A percentile compares a stretch with the other conserved stretches of the same genome.
These are phyloP conservation scores for Chrysoporthe puriensis DNA, from an alignment of 2,329 filamentous ascomycete species.

Conservation along the genomic window DNA sequence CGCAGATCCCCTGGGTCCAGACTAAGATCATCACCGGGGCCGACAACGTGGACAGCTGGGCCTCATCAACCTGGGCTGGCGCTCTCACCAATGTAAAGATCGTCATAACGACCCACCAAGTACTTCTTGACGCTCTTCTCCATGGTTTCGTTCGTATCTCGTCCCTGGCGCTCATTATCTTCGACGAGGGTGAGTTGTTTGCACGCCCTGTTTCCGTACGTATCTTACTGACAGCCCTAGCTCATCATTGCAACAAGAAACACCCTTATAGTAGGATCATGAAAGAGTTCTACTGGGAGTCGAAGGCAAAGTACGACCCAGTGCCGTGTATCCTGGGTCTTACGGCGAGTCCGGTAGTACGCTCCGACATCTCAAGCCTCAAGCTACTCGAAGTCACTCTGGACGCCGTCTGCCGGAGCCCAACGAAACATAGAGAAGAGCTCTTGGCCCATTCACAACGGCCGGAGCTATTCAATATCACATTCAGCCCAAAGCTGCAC, in stretches of 20 bases:
- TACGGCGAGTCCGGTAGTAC: conserved; percentile 77
- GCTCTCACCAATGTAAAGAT: conserved; percentile 67
- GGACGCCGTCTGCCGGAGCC: conserved; percentile 70
- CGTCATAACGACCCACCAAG: conserved; percentile 77
- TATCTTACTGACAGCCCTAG: conserved; percentile 44
- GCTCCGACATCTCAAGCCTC: conserved; percentile 58
- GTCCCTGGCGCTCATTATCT: conserved; percentile 69
- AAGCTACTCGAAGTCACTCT: conserved; percentile 69
- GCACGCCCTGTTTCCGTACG: too few relatives aligned
- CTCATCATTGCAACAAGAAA: conserved; percentile 72
- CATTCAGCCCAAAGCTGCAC: conserved; percentile 36
- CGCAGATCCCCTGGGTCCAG: conserved; percentile 62
- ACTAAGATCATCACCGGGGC: conserved; percentile 68
- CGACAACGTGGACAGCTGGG: conserved; percentile 73
- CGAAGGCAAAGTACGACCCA: conserved; percentile 40
- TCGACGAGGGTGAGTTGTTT: conserved; percentile 74
- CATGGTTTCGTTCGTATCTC: conserved; percentile 74
- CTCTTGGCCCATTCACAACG: conserved; percentile 69
- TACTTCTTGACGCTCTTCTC: conserved; percentile 72
- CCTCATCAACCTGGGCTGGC: conserved; percentile 68
- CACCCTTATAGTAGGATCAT: conserved; percentile 73
- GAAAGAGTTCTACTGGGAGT: conserved; percentile 68
- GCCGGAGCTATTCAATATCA: conserved; percentile 55
- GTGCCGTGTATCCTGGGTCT: conserved; percentile 75
- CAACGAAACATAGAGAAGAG: conserved; percentile 69